phyloP scores from a whole-genome alignment of 2,329 filamentous ascomycete species.

The Neofusicoccum sp. region DNA sequence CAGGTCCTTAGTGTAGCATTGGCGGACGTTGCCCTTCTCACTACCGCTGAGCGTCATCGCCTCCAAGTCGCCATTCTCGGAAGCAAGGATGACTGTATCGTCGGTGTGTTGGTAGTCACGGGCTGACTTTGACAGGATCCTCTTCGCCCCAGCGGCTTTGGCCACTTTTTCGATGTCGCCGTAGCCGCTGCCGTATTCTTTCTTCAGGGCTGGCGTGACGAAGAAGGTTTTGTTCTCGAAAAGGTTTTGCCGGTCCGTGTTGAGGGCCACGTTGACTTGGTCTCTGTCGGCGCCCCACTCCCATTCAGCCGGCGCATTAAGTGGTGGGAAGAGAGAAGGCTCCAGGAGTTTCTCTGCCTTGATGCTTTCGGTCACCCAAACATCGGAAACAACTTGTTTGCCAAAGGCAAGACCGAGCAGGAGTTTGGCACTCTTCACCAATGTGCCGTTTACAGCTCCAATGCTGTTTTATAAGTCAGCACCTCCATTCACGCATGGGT shows the following conservation, averaged over 20 bases:
- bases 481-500: neutral
- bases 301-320: constrained; percentile 37
- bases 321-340: constrained; percentile 37
- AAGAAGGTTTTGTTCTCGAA: constrained; percentile 55
- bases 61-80: constrained; percentile 40
- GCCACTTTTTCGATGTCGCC: constrained; percentile 43
- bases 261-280: constrained; percentile 34
- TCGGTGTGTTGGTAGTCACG: constrained; percentile 25
- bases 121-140: constrained; percentile 31
- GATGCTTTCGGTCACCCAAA: constrained; percentile 48
- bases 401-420: constrained; percentile 47
- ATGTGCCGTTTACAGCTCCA: neutral
- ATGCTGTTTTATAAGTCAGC: neutral
- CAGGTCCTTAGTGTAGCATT: constrained; percentile 47
- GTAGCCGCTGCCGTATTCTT: constrained; percentile 36
- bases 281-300: constrained; percentile 38
- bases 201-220: constrained; percentile 47
- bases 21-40: constrained; percentile 25
- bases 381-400: constrained; percentile 50
- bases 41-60: constrained; percentile 35
- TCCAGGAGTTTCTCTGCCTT: constrained; percentile 40
- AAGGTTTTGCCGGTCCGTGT: constrained; percentile 44
- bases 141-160: constrained; percentile 41
- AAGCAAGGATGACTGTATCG: constrained; percentile 43
- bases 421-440: constrained; percentile 40